Evolutionary conservation across 139 green algal species (phyloP).

Genomic region (Zygnema circumcarinatum): DNA sequence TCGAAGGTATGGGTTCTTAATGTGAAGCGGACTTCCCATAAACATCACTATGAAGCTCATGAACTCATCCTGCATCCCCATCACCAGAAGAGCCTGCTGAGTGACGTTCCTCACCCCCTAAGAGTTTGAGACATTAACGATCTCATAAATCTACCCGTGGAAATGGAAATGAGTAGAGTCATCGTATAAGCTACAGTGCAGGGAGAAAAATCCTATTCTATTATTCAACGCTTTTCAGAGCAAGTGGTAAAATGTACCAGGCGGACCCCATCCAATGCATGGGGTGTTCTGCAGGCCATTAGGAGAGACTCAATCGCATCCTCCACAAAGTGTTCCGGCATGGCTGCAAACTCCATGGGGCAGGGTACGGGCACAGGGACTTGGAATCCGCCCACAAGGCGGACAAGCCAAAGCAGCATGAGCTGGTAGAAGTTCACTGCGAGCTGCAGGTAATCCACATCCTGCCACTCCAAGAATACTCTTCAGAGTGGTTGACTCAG

Average conservation of each 20-base stretch:
- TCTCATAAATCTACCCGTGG: not conserved
- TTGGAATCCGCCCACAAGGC: conserved; percentile 40
- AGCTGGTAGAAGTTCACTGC: conserved; percentile 75
- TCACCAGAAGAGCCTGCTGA: not conserved
- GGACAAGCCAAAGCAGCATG: conserved; percentile 74
- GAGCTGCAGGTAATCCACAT: conserved; percentile 68
- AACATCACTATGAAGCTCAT: conserved; percentile 77
- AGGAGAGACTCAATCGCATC: conserved; percentile 79
- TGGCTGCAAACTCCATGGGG: conserved; percentile 49
- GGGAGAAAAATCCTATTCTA: too few species aligned
- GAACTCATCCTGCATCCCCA: conserved; percentile 67
- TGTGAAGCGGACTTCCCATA: conserved; percentile 70
- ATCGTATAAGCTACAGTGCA: too few species aligned
- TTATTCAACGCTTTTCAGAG: too few species aligned
- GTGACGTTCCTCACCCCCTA: not conserved
- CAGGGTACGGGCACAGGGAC: conserved; percentile 40
- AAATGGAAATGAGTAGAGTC: not conserved
- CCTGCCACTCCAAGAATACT: conserved; percentile 59
- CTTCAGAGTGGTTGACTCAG: too few species aligned
- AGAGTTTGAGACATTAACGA: not conserved
- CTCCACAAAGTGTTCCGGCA: conserved; percentile 89
- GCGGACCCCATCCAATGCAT: conserved; percentile 33
- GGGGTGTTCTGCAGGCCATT: conserved; percentile 52
- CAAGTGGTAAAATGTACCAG: too few species aligned
- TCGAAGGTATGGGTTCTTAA: conserved; percentile 86